Percentiles rank a stretch among this genome's conserved stretches.
phyloP scores from a whole-genome alignment of 1,284 basidiomycete genomes.

The Ustilago nuda region DNA sequence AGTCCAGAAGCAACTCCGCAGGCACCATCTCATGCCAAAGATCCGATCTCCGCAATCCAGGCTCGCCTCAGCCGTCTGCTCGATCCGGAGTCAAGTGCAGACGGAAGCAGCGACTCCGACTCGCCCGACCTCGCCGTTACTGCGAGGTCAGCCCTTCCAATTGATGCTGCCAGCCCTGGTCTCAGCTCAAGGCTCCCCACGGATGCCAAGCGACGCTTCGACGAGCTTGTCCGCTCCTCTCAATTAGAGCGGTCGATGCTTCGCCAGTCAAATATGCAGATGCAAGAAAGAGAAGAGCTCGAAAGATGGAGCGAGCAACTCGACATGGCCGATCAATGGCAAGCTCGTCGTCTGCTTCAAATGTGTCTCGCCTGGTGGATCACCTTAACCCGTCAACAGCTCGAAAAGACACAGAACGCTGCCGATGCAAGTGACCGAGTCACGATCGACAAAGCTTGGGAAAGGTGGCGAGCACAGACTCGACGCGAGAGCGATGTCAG shows the following conservation, averaged over 20 bases:
- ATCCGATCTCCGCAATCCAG: slow-evolving; percentile 46
- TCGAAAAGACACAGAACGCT: slow-evolving; percentile 21
- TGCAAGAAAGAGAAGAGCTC: slow-evolving; percentile 26
- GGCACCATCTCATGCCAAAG: slow-evolving; percentile 8
- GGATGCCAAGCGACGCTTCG: slow-evolving; percentile 42
- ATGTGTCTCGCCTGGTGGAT: slow-evolving; percentile 52
- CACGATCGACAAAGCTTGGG: slow-evolving; percentile 30
- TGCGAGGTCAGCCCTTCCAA: too few species aligned
- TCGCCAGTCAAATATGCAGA: slow-evolving; percentile 17
- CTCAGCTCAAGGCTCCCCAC: slow-evolving; percentile 9
- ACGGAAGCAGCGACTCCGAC: background rate
- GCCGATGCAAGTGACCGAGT: slow-evolving; percentile 29
- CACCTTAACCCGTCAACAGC: slow-evolving; percentile 31
- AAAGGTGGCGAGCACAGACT: slow-evolving; percentile 22
- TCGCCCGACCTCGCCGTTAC: background rate
- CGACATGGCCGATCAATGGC: slow-evolving; percentile 29
- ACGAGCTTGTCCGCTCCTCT: slow-evolving; percentile 49
- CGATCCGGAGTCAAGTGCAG: background rate
- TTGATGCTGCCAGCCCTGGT: background rate
- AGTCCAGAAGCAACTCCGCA: background rate
- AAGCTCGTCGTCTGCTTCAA: slow-evolving; percentile 24
- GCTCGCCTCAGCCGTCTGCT: slow-evolving; percentile 28
- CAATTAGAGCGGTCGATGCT: slow-evolving; percentile 30
- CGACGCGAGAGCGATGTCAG: slow-evolving; percentile 1
- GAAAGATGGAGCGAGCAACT: slow-evolving; percentile 1